phyloP scores from a whole-genome alignment of 495 filamentous ascomycete species.

The Bathelium albidoporum region DNA sequence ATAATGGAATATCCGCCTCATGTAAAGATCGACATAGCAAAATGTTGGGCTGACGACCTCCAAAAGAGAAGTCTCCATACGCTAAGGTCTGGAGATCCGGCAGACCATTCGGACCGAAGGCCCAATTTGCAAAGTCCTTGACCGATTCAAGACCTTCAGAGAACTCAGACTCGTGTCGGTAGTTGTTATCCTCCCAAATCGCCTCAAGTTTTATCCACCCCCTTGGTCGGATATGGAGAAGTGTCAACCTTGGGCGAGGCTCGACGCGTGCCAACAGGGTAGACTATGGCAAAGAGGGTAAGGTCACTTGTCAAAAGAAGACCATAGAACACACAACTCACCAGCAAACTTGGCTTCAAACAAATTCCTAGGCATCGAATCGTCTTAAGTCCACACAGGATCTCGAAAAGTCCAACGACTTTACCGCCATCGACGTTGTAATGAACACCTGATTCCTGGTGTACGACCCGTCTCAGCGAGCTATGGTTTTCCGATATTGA shows the following conservation, averaged over 20 bases:
- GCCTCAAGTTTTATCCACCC: neutral
- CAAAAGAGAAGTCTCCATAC: conserved; percentile 8
- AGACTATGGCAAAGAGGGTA: neutral
- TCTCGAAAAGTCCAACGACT: neutral
- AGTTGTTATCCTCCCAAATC: neutral
- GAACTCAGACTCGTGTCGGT: neutral
- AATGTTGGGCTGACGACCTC: conserved; percentile 7
- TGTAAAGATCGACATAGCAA: neutral
- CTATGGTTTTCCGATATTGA: neutral
- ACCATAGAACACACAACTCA: neutral
- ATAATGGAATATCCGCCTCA: neutral
- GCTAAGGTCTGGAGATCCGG: conserved; percentile 9
- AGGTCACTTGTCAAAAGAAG: neutral
- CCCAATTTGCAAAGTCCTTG: conserved; percentile 6
- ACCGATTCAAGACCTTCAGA: neutral
- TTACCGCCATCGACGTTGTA: neutral
- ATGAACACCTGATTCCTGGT: neutral
- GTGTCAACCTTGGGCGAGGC: neutral
- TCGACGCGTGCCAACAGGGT: neutral
- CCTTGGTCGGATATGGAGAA: neutral
- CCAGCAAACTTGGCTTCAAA: neutral
- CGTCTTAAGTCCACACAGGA: neutral
- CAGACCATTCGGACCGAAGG: conserved; percentile 7
- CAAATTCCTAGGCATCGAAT: neutral
- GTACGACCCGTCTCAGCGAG: neutral